These are phyloP conservation scores for Aspergillus caelatus DNA, from an alignment of 2,329 filamentous ascomycete species.

Conservation along the genomic window DNA sequence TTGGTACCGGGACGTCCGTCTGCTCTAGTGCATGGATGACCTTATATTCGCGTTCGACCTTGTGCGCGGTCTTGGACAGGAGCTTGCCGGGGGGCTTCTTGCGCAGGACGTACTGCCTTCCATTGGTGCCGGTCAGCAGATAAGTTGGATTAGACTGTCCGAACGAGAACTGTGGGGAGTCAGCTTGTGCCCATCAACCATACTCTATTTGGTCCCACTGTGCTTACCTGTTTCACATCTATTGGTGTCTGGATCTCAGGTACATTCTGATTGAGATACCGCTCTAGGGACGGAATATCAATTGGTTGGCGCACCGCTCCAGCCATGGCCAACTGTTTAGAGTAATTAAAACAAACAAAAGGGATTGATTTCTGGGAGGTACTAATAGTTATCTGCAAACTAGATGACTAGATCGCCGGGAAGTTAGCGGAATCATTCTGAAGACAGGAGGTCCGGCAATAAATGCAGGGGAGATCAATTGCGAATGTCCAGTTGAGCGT, in stretches of 20 bases:
- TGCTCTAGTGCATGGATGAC: conserved; percentile 80
- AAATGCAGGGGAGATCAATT: conserved; percentile 5
- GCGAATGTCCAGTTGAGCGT: background rate
- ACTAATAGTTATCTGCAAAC: background rate
- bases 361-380: background rate
- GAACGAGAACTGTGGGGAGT: conserved; percentile 75
- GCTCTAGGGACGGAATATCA: conserved; percentile 76
- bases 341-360: background rate
- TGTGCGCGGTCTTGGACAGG: conserved; percentile 89
- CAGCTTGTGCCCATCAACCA: background rate
- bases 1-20: conserved; percentile 85
- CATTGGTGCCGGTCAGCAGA: conserved; percentile 74
- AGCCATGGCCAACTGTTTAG: conserved; percentile 62
- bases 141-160: conserved; percentile 98
- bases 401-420: background rate
- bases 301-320: conserved; percentile 89
- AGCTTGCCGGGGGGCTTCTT: conserved; percentile 98
- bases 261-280: conserved; percentile 76
- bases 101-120: conserved; percentile 80
- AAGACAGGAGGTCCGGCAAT: conserved; percentile 5
- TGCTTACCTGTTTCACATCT: conserved; percentile 80
- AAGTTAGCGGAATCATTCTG: background rate
- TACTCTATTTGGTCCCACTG: background rate
- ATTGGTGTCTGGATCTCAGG: conserved; percentile 81
- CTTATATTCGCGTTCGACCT: conserved; percentile 93